Evolutionary conservation across 2,329 filamentous ascomycete species (phyloP), one percentile per base, ranked within the genome.

Genomic region (Fusarium sublunatum): DNA sequence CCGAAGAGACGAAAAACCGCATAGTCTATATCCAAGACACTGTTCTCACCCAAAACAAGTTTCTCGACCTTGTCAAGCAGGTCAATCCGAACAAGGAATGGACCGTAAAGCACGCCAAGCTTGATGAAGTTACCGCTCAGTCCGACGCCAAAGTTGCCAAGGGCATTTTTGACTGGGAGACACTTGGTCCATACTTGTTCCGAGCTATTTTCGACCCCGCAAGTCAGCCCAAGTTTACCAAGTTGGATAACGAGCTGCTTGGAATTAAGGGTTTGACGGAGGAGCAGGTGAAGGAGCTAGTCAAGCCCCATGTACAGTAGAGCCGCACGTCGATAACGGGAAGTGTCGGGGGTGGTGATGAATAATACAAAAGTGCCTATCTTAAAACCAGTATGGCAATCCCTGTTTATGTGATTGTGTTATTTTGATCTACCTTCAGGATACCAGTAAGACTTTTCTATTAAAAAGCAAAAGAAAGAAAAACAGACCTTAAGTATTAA

Each of bases 1-100:
- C 77, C 0, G 78, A 82, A 3, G 79, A 83, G 68, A 87, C 85
- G 0, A 80, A 79, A 70, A 87, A 88, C 68, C 75, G 78, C 5
- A 53, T 70, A 3, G 75, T 88, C 3, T 78, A 77, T 55, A 72
- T 85, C n/a, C 70, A 81, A 7, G 78, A 81, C 25, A 72, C 78
- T 9, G 72, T 76, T 5, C 72, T 79, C 13, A 79, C 81, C 0
- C 84, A 86, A 70, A 79, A 78, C 49, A 72, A 76, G 55, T 55
- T 84, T 1, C 58, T 84, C 1, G 77, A 72, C 0, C 71, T 78
- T 1, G 77, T 83, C 2, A 83, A 88, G 73, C 76, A 81, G 51
- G 73, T 76, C 2, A 82, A 80, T 3, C 81, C 80, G 0, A 68
- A 73, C 22, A 81, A 82, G 66, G 42, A 65, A 2, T 88, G 81